Percentiles rank a stretch among this genome's conserved stretches.
Conservation (phyloP, 495 filamentous ascomycete species). For the Saxispiralis lemnorum region DNA sequence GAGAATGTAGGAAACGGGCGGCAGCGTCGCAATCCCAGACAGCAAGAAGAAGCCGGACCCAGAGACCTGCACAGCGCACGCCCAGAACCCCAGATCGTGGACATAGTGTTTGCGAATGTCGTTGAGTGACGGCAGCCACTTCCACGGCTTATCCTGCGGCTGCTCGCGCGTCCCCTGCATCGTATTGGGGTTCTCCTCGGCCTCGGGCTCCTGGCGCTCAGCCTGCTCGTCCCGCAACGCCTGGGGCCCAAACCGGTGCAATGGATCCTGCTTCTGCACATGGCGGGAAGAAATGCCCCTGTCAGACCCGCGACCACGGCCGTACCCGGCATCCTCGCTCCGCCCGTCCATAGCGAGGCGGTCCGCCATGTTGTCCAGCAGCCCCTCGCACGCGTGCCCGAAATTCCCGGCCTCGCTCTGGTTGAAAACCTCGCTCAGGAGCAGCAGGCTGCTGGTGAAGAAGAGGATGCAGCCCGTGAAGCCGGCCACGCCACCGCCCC, state of each 20-base stretch:
- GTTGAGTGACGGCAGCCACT: constrained; percentile 40
- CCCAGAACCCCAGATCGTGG: constrained; percentile 51
- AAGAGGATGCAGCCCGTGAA: constrained; percentile 57
- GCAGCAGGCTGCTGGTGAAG: constrained; percentile 44
- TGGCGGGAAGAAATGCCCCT: background rate
- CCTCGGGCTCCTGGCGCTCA: no score
- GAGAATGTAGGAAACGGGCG: constrained; percentile 29
- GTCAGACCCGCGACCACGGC: background rate
- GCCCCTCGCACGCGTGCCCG: constrained; percentile 38
- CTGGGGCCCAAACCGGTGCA: constrained; percentile 31
- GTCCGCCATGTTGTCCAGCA: no score
- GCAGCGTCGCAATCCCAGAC: constrained; percentile 45
- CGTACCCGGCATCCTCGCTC: no score
- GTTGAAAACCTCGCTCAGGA: constrained; percentile 54
- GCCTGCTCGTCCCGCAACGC: no score
- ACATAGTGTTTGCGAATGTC: constrained; percentile 47
- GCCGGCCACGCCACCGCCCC: constrained; percentile 44
- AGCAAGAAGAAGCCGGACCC: constrained; percentile 56
- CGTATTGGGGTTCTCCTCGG: no score
- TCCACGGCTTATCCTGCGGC: constrained; percentile 25
- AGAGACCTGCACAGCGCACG: constrained; percentile 40
- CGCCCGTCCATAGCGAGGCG: no score
- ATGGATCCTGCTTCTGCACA: constrained; percentile 15
- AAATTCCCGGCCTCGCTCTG: constrained; percentile 49
- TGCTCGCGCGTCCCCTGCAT: no score